A percentile compares a stretch with the other conserved stretches of the same genome.
These are phyloP conservation scores for Diospyros lotus DNA, from an alignment of 148 eudicot species.

Conservation along the genomic window DNA sequence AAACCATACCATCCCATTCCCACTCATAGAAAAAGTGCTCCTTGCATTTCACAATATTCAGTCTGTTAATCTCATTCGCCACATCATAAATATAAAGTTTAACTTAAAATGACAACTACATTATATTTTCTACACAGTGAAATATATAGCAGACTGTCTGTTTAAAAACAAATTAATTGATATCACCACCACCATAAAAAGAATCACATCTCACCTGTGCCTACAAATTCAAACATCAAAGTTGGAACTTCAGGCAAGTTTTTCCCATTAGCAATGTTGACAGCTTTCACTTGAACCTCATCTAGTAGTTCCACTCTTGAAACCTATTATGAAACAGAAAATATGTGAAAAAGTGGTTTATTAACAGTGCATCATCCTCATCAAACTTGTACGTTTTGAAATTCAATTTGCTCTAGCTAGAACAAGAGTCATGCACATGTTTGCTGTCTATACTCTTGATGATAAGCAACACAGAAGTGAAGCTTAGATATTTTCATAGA, in stretches of 20 bases:
- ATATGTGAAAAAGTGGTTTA: neutral
- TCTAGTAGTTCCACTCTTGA: constrained; percentile 91
- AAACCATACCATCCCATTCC: neutral
- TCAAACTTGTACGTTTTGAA: neutral
- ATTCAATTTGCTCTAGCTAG: neutral
- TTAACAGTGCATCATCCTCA: neutral
- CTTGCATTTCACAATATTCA: neutral
- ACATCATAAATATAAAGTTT: neutral
- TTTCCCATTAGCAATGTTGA: constrained; percentile 84
- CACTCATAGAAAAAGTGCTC: neutral
- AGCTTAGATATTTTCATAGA: too few relatives aligned
- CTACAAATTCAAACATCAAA: constrained; percentile 85
- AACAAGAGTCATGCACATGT: neutral
- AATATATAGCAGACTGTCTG: neutral
- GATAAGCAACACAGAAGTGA: neutral
- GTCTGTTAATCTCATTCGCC: neutral
- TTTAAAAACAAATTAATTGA: neutral
- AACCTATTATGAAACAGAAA: constrained; percentile 39
- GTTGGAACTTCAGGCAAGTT: constrained; percentile 82
- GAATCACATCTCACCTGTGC: constrained; percentile 66
- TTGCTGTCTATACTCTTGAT: neutral
- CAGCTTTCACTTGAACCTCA: constrained; percentile 91
- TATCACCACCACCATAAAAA: neutral
- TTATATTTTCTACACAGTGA: neutral
- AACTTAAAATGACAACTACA: neutral